Conservation (phyloP, 495 filamentous ascomycete species). For the Pyrenopolyporus hunteri region DNA sequence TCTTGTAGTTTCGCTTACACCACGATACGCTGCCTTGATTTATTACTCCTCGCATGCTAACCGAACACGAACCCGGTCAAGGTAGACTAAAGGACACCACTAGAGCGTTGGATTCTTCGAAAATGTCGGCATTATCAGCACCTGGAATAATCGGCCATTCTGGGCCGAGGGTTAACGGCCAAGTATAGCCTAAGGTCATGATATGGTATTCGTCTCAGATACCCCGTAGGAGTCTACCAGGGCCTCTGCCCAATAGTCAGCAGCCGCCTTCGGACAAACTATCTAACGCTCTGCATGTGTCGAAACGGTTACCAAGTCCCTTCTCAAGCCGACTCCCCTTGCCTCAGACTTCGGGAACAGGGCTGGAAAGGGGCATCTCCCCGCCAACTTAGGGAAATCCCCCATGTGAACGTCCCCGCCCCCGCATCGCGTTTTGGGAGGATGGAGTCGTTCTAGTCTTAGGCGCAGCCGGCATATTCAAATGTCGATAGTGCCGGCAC, state of each 20-base stretch:
- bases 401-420: constrained; percentile 27
- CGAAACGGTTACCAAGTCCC: neutral
- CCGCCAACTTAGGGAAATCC: constrained; percentile 10
- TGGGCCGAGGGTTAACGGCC: constrained; percentile 18
- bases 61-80: constrained; percentile 21
- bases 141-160: constrained; percentile 19
- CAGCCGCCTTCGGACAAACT: constrained; percentile 18
- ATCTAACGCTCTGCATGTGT: constrained; percentile 16
- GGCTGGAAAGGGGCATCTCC: constrained; percentile 7
- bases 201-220: neutral
- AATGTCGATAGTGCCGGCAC: constrained; percentile 17
- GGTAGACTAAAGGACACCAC: constrained; percentile 4
- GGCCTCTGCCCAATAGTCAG: constrained; percentile 15
- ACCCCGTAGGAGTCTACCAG: neutral
- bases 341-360: constrained; percentile 4
- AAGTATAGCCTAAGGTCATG: constrained; percentile 34
- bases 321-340: constrained; percentile 17
- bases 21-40: neutral
- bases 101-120: constrained; percentile 5
- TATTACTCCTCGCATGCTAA: constrained; percentile 5
- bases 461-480: constrained; percentile 31
- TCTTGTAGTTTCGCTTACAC: no score
- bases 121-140: constrained; percentile 16
- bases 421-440: constrained; percentile 20
- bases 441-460: constrained; percentile 19